phyloP scores from a whole-genome alignment of 2,329 filamentous ascomycete genomes.

The Fusarium staphyleae region DNA sequence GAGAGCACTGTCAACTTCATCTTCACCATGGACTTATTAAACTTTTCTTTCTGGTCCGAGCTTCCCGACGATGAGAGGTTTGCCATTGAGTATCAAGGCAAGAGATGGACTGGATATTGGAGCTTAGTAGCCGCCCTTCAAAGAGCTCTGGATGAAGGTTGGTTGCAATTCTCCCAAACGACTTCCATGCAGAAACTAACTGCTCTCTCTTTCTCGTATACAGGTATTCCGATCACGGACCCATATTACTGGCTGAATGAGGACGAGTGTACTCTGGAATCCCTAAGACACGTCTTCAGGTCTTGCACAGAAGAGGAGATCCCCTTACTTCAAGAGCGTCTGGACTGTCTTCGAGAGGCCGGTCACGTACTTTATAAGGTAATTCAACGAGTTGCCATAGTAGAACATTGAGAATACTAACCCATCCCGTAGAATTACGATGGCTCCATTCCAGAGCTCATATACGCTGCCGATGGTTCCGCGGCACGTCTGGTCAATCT shows the following conservation, averaged over 20 bases:
- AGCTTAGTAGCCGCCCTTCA: constrained; percentile 88
- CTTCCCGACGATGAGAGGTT: constrained; percentile 74
- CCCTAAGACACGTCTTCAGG: constrained; percentile 80
- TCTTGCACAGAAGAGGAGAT: constrained; percentile 88
- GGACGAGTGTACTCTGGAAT: constrained; percentile 75
- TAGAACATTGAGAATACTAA: not conserved
- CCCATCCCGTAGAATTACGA: constrained; percentile 68
- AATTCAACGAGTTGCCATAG: constrained; percentile 36
- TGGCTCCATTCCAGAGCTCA: constrained; percentile 75
- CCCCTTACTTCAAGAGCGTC: constrained; percentile 79
- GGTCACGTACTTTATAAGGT: constrained; percentile 81
- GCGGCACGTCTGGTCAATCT: constrained; percentile 87
- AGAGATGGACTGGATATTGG: constrained; percentile 93
- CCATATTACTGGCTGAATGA: constrained; percentile 86
- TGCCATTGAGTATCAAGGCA: constrained; percentile 80
- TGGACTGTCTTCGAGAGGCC: constrained; percentile 82
- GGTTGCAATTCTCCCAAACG: constrained; percentile 20
- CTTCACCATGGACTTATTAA: constrained; percentile 95
- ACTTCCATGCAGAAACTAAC: constrained; percentile 6
- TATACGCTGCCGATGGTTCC: constrained; percentile 77
- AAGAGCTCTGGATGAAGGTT: constrained; percentile 84
- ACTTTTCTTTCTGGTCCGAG: constrained; percentile 97
- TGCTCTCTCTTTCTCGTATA: not conserved
- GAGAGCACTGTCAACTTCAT: constrained; percentile 87
- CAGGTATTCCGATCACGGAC: constrained; percentile 86